Evolutionary conservation across 2,329 filamentous ascomycete species (phyloP), one percentile per base, ranked within the genome.

Genomic region (Alternaria hordeiaustralica): DNA sequence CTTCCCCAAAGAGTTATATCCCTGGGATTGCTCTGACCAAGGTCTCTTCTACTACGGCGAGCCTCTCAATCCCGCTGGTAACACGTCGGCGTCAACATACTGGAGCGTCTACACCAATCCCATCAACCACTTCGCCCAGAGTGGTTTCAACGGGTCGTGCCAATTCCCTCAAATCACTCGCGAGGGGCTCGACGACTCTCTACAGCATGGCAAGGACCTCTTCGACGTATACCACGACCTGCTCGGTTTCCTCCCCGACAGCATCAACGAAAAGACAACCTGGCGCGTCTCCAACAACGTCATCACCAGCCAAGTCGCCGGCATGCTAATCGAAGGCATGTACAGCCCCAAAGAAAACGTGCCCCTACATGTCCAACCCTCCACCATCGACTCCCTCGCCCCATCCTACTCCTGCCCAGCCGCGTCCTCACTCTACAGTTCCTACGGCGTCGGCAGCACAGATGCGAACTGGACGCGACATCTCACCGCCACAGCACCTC

Each of bases 231-330:
- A 96, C 75, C 87, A 90, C 71, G 86, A 88, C 65, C 81, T 92
- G 6, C 84, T 96, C 0, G 75, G 81, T 3, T 92, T 95, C 76
- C 81, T 96, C 2, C 92, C 92, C 0, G 28, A 84, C 41, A 61
- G 81, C 65, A 72, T 81, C 28, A 69, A 79, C 12, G 75, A 71
- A 45, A 75, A 84, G 26, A 84, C 92, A 33, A 79, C 79, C 53
- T 95, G 90, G 78, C 86, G 92, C 57, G 92, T 95, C 11, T 94
- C 92, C 0, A 92, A 92, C 76, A 96, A 96, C 79, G 84, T 89
- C 55, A 95, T 96, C 73, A 96, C 93, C 3, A 91, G 88, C 71
- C 91, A 96, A 79, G 92, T 95, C 15, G 91, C 90, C 11, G 87
- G 90, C 60, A 92, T 93, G 87, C 78, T 95, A 7, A 85, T 93